A percentile compares a stretch with the other conserved stretches of the same genome.
These are phyloP conservation scores for Penicillium mononematosum DNA, from an alignment of 495 filamentous ascomycete species.

Conservation along the genomic window DNA sequence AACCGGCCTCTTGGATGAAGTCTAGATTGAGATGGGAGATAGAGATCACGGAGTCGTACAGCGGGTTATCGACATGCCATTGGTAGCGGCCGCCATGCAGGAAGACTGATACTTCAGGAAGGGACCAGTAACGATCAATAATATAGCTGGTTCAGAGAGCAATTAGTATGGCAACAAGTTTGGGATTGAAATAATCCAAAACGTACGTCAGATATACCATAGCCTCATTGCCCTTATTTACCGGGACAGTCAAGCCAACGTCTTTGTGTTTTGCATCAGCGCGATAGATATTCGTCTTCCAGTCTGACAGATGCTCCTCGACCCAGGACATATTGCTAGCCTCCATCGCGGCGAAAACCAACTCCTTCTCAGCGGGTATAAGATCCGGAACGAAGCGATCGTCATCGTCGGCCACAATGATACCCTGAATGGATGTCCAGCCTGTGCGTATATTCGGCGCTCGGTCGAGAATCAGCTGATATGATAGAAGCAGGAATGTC, in stretches of 20 bases:
- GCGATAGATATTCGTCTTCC: conserved; percentile 49
- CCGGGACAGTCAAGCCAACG: conserved; percentile 42
- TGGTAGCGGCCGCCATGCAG: conserved; percentile 43
- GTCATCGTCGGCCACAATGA: background rate
- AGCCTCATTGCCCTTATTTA: conserved; percentile 61
- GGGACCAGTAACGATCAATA: conserved; percentile 45
- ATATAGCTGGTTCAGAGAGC: conserved; percentile 31
- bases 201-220: conserved; percentile 60
- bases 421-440: conserved; percentile 2
- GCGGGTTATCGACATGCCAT: conserved; percentile 57
- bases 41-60: conserved; percentile 40
- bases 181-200: background rate
- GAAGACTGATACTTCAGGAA: conserved; percentile 46
- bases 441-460: conserved; percentile 3
- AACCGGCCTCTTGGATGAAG: conserved; percentile 38
- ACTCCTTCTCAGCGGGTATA: conserved; percentile 19
- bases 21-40: conserved; percentile 25
- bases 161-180: background rate
- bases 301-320: conserved; percentile 32
- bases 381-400: background rate
- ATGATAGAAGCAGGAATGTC: conserved; percentile 20
- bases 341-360: conserved; percentile 30
- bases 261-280: conserved; percentile 41
- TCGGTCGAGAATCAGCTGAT: conserved; percentile 25
- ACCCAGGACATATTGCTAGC: conserved; percentile 33